phyloP scores from a whole-genome alignment of 768 basidiomycete genomes.

The Boletus huronensis region DNA sequence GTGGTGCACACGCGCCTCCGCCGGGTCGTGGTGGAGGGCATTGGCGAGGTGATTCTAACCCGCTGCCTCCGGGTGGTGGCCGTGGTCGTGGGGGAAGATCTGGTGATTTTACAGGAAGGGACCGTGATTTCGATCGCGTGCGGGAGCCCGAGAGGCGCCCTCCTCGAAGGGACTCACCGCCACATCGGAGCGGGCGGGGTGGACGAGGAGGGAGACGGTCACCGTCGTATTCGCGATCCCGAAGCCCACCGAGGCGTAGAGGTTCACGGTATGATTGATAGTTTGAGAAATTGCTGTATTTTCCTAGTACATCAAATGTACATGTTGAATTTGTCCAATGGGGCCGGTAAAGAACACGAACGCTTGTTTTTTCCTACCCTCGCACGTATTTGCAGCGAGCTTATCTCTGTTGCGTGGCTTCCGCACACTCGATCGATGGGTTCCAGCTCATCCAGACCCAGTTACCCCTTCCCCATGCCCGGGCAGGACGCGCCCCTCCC shows the following conservation, averaged over 20 bases:
- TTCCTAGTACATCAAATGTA: neutral
- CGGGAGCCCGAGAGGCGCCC: conserved; percentile 48
- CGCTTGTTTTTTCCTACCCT: neutral
- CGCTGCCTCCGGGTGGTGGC: conserved; percentile 38
- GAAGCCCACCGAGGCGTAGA: conserved; percentile 41
- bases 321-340: neutral
- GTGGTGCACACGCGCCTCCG: conserved; percentile 33
- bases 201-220: conserved; percentile 42
- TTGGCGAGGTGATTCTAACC: conserved; percentile 71
- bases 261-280: conserved; percentile 32
- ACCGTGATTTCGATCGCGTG: conserved; percentile 36
- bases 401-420: neutral
- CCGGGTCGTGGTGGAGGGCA: conserved; percentile 61
- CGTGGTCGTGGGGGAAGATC: conserved; percentile 42
- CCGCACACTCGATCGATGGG: conserved; percentile 18
- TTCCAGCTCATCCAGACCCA: conserved; percentile 20
- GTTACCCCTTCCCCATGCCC: conserved; percentile 19
- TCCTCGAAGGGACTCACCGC: conserved; percentile 47
- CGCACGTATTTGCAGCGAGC: neutral
- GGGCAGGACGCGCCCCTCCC: neutral
- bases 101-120: conserved; percentile 34
- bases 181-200: conserved; percentile 44
- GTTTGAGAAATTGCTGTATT: conserved; percentile 3
- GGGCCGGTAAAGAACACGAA: neutral
- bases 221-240: conserved; percentile 36